Evolutionary conservation across 768 basidiomycete genomes (phyloP).

Genomic region (Calocera cornea): DNA sequence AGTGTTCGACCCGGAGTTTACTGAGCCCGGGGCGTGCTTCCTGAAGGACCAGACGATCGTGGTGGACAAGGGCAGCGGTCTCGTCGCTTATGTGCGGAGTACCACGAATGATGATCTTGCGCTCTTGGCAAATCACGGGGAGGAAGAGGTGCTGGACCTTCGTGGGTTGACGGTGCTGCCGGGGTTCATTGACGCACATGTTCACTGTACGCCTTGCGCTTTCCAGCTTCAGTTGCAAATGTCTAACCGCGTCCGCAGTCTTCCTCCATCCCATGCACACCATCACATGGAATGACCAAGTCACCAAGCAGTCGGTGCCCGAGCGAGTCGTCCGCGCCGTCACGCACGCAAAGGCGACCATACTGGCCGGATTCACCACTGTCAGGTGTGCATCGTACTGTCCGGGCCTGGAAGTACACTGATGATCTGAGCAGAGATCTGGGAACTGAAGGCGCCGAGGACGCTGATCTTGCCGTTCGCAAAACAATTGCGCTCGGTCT

Average conservation of each 20-base stretch:
- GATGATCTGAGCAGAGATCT: slow-evolving; percentile 27
- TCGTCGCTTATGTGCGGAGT: not conserved
- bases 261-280: slow-evolving; percentile 50
- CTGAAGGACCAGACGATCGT: not conserved
- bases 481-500: slow-evolving; percentile 39
- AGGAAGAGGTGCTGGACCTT: slow-evolving; percentile 31
- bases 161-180: slow-evolving; percentile 38
- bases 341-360: slow-evolving; percentile 41
- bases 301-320: slow-evolving; percentile 41
- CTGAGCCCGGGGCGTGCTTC: not conserved
- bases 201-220: slow-evolving; percentile 33
- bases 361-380: slow-evolving; percentile 50
- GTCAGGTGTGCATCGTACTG: slow-evolving; percentile 33
- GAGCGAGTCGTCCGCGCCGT: slow-evolving; percentile 51
- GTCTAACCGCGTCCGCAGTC: slow-evolving; percentile 27
- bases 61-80: not conserved
- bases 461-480: slow-evolving; percentile 46
- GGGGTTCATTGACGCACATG: slow-evolving; percentile 45
- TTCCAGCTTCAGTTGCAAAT: not conserved
- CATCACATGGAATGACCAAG: slow-evolving; percentile 47
- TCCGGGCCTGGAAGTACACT: not conserved
- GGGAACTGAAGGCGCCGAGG: slow-evolving; percentile 51
- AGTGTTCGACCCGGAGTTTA: not conserved
- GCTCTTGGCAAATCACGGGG: not conserved
- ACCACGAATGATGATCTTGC: not conserved